phyloP scores from a whole-genome alignment of 805 yeast species.

The Gaillardinia entomophila region DNA sequence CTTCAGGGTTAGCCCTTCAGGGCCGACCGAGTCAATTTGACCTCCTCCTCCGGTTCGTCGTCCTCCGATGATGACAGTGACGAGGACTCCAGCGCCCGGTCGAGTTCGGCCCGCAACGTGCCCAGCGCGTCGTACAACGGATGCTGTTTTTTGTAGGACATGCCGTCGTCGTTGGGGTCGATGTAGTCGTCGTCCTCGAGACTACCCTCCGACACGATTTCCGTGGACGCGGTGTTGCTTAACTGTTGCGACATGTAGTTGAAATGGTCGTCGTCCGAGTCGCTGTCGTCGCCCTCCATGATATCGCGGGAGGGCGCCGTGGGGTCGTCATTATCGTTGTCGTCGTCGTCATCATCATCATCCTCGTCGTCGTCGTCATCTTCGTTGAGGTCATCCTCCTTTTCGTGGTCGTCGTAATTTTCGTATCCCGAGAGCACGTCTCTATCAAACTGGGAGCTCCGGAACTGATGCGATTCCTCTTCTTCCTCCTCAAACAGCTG shows the following conservation, averaged over 20 bases:
- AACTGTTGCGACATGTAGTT: slow-evolving; percentile 74
- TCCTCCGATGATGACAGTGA: slow-evolving; percentile 5
- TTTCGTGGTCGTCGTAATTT: slow-evolving; percentile 2
- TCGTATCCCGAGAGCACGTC: slow-evolving; percentile 10
- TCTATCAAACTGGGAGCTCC: slow-evolving; percentile 8
- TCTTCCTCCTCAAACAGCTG: slow-evolving; percentile 19
- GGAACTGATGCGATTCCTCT: slow-evolving; percentile 15
- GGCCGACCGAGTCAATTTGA: slow-evolving; percentile 26
- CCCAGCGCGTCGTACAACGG: slow-evolving; percentile 50
- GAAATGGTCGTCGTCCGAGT: slow-evolving; percentile 54
- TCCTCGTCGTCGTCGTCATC: slow-evolving; percentile 8
- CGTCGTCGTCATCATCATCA: slow-evolving; percentile 6
- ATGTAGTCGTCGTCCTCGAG: slow-evolving; percentile 61
- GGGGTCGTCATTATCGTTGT: background rate
- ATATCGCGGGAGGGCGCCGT: slow-evolving; percentile 1
- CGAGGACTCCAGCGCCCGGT: background rate
- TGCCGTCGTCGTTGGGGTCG: slow-evolving; percentile 80
- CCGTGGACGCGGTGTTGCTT: slow-evolving; percentile 43
- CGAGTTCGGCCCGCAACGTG: background rate
- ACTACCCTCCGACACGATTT: slow-evolving; percentile 20
- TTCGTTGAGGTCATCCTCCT: slow-evolving; percentile 13
- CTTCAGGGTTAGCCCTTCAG: slow-evolving; percentile 18
- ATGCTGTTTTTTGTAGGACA: slow-evolving; percentile 59
- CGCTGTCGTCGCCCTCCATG: slow-evolving; percentile 22
- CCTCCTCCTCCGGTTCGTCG: slow-evolving; percentile 23